phyloP scores from a whole-genome alignment of 768 basidiomycete genomes.

The Amanita polypyramis region DNA sequence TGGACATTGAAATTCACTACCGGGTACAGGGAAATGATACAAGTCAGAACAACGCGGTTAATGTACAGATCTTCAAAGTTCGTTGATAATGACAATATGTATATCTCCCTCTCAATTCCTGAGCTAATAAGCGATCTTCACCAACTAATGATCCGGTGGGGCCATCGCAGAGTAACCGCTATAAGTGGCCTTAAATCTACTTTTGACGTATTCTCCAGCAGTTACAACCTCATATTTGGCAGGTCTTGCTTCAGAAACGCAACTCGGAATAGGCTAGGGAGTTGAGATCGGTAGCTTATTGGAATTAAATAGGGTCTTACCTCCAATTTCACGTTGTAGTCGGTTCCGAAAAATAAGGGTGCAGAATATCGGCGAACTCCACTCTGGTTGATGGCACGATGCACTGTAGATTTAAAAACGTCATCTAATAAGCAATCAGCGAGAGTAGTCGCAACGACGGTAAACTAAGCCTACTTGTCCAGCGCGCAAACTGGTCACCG shows the following conservation, averaged over 20 bases:
- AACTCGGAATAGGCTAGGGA: constrained; percentile 41
- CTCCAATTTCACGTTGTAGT: constrained; percentile 76
- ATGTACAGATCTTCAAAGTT: constrained; percentile 74
- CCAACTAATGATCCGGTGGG: not conserved
- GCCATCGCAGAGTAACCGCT: constrained; percentile 16
- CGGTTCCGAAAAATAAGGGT: constrained; percentile 84
- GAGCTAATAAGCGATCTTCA: not conserved
- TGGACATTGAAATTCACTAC: constrained; percentile 89
- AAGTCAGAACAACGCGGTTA: constrained; percentile 25
- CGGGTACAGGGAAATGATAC: constrained; percentile 33
- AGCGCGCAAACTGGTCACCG: constrained; percentile 80
- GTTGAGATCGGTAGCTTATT: not conserved
- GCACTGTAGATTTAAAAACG: constrained; percentile 83
- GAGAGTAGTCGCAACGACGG: not conserved
- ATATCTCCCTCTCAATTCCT: not conserved
- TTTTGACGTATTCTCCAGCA: constrained; percentile 79
- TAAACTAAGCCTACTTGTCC: constrained; percentile 58
- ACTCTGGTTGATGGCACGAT: constrained; percentile 73
- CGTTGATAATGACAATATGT: constrained; percentile 19
- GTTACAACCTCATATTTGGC: constrained; percentile 60
- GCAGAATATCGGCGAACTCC: constrained; percentile 71
- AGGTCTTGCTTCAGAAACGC: constrained; percentile 30
- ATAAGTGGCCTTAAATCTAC: constrained; percentile 61
- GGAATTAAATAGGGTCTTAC: constrained; percentile 28
- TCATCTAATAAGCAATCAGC: constrained; percentile 44